phyloP scores from a whole-genome alignment of 352 stramenopile species.

The Achlya hypogyna region DNA sequence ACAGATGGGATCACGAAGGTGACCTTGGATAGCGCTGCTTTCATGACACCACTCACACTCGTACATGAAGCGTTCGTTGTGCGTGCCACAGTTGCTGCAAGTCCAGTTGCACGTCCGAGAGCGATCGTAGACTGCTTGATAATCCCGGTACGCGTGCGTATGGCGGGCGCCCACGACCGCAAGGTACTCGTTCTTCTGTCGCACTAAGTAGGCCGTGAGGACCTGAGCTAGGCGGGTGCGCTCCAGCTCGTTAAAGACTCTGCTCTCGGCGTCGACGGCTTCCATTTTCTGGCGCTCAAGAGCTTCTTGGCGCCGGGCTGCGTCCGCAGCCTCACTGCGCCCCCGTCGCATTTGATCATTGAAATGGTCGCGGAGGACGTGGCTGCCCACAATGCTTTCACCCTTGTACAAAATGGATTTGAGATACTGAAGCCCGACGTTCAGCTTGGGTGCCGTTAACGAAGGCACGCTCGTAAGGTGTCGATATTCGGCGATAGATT shows the following conservation, averaged over 20 bases:
- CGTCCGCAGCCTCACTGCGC: background rate
- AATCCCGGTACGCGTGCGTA: background rate
- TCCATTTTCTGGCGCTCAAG: background rate
- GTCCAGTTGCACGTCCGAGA: background rate
- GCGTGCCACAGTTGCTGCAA: background rate
- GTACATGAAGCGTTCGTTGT: background rate
- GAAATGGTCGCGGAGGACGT: constrained; percentile 2
- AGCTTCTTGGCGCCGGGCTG: background rate
- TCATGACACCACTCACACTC: constrained; percentile 1
- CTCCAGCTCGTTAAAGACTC: background rate
- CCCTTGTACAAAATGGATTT: constrained; percentile 16
- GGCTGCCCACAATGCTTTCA: background rate
- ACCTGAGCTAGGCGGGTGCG: background rate
- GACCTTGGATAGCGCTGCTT: constrained; percentile 1
- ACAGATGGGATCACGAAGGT: background rate
- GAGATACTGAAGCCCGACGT: constrained; percentile 3
- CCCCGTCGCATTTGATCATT: no score
- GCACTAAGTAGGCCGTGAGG: background rate
- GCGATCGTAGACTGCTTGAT: background rate
- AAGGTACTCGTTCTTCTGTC: background rate
- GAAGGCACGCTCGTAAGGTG: background rate
- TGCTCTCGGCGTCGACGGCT: background rate
- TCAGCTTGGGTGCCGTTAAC: background rate
- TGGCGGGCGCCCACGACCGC: background rate
- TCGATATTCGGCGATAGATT: constrained; percentile 1